Percentiles rank a stretch among this genome's conserved stretches.
phyloP scores from a whole-genome alignment of 2,329 filamentous ascomycete species.

The Zymoseptoria pseudotritici region DNA sequence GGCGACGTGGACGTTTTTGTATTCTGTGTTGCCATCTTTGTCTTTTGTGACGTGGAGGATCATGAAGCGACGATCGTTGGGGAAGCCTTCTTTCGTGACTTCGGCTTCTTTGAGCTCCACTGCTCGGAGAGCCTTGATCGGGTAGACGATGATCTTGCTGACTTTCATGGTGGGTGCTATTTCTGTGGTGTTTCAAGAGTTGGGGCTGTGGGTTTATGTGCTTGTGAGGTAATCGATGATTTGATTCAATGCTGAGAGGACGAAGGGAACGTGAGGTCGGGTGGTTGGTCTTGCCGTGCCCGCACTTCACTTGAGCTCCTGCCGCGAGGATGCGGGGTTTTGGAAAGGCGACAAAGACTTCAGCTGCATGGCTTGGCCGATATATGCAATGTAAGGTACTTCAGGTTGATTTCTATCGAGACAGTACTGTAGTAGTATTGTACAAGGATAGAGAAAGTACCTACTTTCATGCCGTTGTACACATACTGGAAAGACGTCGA shows the following conservation, averaged over 20 bases:
- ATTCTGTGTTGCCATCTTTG: conserved; percentile 19
- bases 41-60: conserved; percentile 33
- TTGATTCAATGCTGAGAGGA: neutral
- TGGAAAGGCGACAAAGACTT: neutral
- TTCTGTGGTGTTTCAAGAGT: neutral
- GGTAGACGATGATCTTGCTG: conserved; percentile 39
- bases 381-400: too few relatives aligned
- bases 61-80: conserved; percentile 39
- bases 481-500: too few relatives aligned
- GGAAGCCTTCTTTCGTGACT: conserved; percentile 39
- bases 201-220: neutral
- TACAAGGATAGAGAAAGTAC: too few relatives aligned
- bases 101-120: conserved; percentile 32
- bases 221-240: neutral
- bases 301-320: neutral
- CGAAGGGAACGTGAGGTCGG: neutral
- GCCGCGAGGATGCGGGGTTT: neutral
- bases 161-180: conserved; percentile 20
- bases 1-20: conserved; percentile 38
- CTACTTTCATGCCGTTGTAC: too few relatives aligned
- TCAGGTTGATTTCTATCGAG: too few relatives aligned
- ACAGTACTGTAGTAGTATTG: too few relatives aligned
- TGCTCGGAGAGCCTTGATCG: conserved; percentile 41
- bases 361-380: too few relatives aligned
- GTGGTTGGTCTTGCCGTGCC: neutral